A percentile compares a stretch with the other conserved stretches of the same genome.
Conservation (phyloP, 805 yeast genomes). For the Candida maltosa region DNA sequence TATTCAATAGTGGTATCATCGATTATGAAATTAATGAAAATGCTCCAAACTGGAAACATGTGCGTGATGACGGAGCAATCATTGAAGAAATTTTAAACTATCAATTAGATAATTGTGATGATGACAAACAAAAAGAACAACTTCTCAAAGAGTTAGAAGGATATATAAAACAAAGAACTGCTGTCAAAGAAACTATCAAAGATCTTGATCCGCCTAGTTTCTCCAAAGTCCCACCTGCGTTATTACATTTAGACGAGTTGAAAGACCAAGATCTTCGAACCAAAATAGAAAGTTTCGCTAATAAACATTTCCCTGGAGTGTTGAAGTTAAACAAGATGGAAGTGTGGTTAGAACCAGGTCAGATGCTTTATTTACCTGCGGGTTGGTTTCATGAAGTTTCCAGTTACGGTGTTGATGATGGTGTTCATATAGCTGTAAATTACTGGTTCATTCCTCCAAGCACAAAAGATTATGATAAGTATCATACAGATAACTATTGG, state of each 20-base stretch:
- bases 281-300: slow-evolving; percentile 32
- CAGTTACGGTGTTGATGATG: slow-evolving; percentile 44
- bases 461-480: slow-evolving; percentile 21
- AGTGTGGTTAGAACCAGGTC: slow-evolving; percentile 56
- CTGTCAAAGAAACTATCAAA: slow-evolving; percentile 5
- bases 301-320: slow-evolving; percentile 48
- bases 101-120: slow-evolving; percentile 27
- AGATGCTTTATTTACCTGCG: slow-evolving; percentile 67
- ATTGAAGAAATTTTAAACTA: slow-evolving; percentile 46
- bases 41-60: slow-evolving; percentile 62
- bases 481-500: slow-evolving; percentile 56
- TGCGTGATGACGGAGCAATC: slow-evolving; percentile 63
- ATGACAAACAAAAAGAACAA: slow-evolving; percentile 16
- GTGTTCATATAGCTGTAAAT: slow-evolving; percentile 62
- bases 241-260: slow-evolving; percentile 59
- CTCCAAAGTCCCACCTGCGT: slow-evolving; percentile 58
- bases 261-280: slow-evolving; percentile 19
- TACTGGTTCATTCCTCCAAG: slow-evolving; percentile 76
- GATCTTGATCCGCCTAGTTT: slow-evolving; percentile 60
- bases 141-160: slow-evolving; percentile 9
- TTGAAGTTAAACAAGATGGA: slow-evolving; percentile 37
- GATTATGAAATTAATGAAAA: slow-evolving; percentile 53
- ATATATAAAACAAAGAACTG: slow-evolving; percentile 7
- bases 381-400: slow-evolving; percentile 86
- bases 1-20: slow-evolving; percentile 63